phyloP scores from a whole-genome alignment of 768 basidiomycete species.

The Leccinum obscurum region DNA sequence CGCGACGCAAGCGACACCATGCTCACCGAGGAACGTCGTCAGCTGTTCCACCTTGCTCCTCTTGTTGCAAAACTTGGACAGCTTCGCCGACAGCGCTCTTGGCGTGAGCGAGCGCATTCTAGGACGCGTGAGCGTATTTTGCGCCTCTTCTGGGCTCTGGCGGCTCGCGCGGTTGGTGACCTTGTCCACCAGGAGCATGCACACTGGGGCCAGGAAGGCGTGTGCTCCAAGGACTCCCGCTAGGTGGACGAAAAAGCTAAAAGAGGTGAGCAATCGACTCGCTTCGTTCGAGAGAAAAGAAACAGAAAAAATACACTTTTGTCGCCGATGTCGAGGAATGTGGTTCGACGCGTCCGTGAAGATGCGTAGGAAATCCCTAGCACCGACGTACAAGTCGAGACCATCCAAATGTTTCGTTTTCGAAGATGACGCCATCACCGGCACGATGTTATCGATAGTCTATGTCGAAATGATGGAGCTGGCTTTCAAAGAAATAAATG shows the following conservation, averaged over 20 bases:
- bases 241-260: constrained; percentile 87
- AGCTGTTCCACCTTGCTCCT: too few relatives aligned
- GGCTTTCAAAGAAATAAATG: not conserved
- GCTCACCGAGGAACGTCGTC: too few relatives aligned
- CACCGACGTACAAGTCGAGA: constrained; percentile 64
- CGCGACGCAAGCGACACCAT: too few relatives aligned
- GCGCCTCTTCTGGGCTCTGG: constrained; percentile 59
- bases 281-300: not conserved
- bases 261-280: constrained; percentile 6
- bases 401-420: constrained; percentile 53
- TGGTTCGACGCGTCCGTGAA: constrained; percentile 94
- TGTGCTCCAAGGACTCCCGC: constrained; percentile 76
- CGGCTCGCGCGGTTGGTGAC: constrained; percentile 66
- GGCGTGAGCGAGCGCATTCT: too few relatives aligned
- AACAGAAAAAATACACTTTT: constrained; percentile 54
- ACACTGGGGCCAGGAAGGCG: constrained; percentile 80
- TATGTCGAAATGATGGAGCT: constrained; percentile 29
- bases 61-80: too few relatives aligned
- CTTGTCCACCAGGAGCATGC: constrained; percentile 84
- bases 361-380: constrained; percentile 81
- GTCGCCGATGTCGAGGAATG: constrained; percentile 89
- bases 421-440: constrained; percentile 85
- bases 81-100: too few relatives aligned
- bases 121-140: constrained; percentile 61
- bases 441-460: constrained; percentile 94